These are phyloP conservation scores for Panaeolus cyanescens DNA, from an alignment of 768 basidiomycete species.

Conservation along the genomic window DNA sequence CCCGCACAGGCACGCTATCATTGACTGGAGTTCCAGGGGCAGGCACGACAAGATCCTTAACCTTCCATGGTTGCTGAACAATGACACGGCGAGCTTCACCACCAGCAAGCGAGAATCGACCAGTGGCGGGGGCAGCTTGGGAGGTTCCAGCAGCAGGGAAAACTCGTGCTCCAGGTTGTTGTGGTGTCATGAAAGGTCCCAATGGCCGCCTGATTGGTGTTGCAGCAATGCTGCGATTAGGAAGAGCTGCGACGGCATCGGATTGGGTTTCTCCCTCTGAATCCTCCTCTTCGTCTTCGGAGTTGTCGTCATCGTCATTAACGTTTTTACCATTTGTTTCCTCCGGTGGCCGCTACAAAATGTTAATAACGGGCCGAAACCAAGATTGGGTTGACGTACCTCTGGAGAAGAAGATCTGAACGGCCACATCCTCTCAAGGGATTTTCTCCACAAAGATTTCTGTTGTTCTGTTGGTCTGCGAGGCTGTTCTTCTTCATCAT, in stretches of 20 bases:
- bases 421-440: conserved; percentile 44
- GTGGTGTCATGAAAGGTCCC: conserved; percentile 60
- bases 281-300: conserved; percentile 23
- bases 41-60: conserved; percentile 51
- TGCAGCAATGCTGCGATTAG: neutral
- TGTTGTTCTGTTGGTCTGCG: conserved; percentile 13
- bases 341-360: neutral
- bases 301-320: neutral
- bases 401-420: conserved; percentile 32
- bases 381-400: conserved; percentile 11
- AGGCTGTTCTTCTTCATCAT: conserved; percentile 28
- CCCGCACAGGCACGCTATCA: neutral
- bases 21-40: neutral
- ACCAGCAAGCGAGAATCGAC: conserved; percentile 46
- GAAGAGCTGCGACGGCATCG: conserved; percentile 9
- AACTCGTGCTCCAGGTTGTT: conserved; percentile 14
- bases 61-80: conserved; percentile 55
- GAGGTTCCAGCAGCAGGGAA: conserved; percentile 14
- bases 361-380: neutral
- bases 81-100: conserved; percentile 49
- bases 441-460: conserved; percentile 44
- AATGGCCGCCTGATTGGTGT: conserved; percentile 33
- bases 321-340: neutral
- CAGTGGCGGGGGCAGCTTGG: conserved; percentile 13
- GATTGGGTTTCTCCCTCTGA: conserved; percentile 16